Evolutionary conservation across 2,329 filamentous ascomycete species (phyloP).

Genomic region (Ophioceras dolichostomum): DNA sequence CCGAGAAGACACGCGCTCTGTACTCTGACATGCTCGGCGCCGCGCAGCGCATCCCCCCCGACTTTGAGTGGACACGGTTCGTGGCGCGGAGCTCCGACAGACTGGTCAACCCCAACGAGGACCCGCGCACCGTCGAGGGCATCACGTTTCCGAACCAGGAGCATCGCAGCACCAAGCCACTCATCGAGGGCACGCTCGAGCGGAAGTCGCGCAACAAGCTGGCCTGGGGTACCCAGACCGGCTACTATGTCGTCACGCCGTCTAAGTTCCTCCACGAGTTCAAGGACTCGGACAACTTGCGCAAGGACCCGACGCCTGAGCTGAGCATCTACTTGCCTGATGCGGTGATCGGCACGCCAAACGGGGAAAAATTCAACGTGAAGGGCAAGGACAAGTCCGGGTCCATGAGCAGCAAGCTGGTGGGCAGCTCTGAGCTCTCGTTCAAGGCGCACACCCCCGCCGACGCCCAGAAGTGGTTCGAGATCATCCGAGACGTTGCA

Average conservation of each 20-base stretch:
- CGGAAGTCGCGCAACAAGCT: conserved; percentile 83
- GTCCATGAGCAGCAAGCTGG: conserved; percentile 68
- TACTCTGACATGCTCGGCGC: conserved; percentile 74
- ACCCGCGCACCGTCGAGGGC: conserved; percentile 59
- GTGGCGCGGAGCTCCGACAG: conserved; percentile 54
- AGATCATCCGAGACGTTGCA: conserved; percentile 52
- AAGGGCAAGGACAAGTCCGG: conserved; percentile 89
- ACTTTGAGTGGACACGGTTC: conserved; percentile 92
- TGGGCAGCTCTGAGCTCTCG: conserved; percentile 63
- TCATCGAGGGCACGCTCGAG: conserved; percentile 82
- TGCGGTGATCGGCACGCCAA: conserved; percentile 59
- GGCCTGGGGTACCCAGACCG: conserved; percentile 60
- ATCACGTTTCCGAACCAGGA: conserved; percentile 83
- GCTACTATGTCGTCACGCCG: conserved; percentile 84
- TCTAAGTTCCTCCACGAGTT: conserved; percentile 90
- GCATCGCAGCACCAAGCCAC: conserved; percentile 64
- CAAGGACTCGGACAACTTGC: conserved; percentile 71
- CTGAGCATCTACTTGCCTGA: conserved; percentile 87
- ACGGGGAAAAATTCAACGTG: conserved; percentile 78
- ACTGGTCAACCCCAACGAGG: conserved; percentile 65
- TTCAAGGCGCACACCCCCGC: conserved; percentile 79
- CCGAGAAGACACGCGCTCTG: conserved; percentile 69
- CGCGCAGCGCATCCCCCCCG: conserved; percentile 63
- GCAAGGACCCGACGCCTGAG: conserved; percentile 68
- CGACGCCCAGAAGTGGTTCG: conserved; percentile 79